A percentile compares a stretch with the other conserved stretches of the same genome.
Conservation (phyloP, 768 basidiomycete genomes). For the Trametes cingulata region DNA sequence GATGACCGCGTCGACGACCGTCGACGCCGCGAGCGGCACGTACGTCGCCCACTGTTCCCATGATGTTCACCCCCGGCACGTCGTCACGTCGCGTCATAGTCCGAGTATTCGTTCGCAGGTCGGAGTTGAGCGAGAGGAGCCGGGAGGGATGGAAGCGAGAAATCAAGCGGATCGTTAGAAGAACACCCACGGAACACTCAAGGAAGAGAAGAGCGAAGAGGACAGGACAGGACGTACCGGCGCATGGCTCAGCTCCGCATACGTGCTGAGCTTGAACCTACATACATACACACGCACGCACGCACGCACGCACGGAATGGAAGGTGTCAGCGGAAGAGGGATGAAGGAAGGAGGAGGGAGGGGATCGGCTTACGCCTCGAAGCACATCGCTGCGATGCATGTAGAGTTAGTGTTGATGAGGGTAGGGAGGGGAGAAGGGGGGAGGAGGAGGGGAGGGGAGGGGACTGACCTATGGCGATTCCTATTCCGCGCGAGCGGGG, state of each 20-base stretch:
- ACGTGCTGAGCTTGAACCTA: constrained; percentile 11
- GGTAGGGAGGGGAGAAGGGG: no score
- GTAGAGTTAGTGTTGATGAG: no score
- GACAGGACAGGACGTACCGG: background rate
- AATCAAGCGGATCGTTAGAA: no score
- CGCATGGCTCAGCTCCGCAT: background rate
- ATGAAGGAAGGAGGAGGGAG: no score
- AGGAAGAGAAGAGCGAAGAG: background rate
- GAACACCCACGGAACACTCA: no score
- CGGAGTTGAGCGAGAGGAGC: no score
- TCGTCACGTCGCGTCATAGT: no score
- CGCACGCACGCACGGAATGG: background rate
- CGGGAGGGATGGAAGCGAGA: no score
- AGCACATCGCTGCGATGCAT: constrained; percentile 10
- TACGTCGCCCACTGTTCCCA: constrained; percentile 24
- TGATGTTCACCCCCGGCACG: no score
- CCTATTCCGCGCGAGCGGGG: background rate
- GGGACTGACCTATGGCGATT: constrained; percentile 3
- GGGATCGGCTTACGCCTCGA: constrained; percentile 14
- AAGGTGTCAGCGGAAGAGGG: no score
- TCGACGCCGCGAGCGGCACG: constrained; percentile 15
- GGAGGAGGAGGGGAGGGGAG: background rate
- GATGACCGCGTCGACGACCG: constrained; percentile 20
- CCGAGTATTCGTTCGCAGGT: no score
- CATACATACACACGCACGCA: no score